phyloP scores from a whole-genome alignment of 1,284 basidiomycete genomes.

The Ganoderma leucocontextum region DNA sequence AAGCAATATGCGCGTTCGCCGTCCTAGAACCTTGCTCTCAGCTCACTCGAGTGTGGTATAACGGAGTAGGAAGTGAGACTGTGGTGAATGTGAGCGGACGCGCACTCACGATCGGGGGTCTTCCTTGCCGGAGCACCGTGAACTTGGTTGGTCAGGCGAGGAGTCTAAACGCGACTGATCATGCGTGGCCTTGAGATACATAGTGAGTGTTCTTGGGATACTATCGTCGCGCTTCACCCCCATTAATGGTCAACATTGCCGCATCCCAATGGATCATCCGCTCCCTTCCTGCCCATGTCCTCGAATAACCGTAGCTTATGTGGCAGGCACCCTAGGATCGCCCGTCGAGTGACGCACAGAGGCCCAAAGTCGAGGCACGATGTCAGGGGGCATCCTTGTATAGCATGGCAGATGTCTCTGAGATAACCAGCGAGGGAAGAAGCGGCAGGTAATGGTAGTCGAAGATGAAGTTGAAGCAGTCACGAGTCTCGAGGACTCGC shows the following conservation, averaged over 20 bases:
- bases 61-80: not conserved
- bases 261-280: conserved; percentile 2
- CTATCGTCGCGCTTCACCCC: not conserved
- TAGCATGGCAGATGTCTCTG: not conserved
- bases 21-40: conserved; percentile 2
- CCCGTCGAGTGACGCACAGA: not conserved
- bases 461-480: conserved; percentile 2
- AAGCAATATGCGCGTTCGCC: not conserved
- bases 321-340: conserved; percentile 6
- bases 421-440: not conserved
- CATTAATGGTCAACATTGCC: not conserved
- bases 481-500: conserved; percentile 7
- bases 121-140: not conserved
- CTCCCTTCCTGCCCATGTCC: not conserved
- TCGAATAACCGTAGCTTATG: conserved; percentile 2
- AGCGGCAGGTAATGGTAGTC: conserved; percentile 1
- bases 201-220: not conserved
- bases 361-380: not conserved
- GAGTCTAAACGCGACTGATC: not conserved
- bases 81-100: not conserved
- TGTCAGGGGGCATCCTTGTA: not conserved
- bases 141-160: not conserved
- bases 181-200: not conserved
- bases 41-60: not conserved
- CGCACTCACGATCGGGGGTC: not conserved